Conservation (phyloP, 768 basidiomycete species). For the Calocybe cyanea region DNA sequence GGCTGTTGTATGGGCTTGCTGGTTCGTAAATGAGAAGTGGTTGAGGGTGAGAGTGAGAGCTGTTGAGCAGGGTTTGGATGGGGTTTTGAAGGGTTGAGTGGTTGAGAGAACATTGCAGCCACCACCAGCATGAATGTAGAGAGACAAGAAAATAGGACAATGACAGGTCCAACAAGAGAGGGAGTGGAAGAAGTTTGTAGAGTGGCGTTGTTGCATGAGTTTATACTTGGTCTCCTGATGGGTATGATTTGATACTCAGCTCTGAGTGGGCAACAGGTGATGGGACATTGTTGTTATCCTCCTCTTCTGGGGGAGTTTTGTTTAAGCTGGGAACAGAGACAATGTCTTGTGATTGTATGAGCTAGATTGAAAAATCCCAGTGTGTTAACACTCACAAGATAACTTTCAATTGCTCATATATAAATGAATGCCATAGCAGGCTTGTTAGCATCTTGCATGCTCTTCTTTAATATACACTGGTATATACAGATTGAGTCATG, state of each 20-base stretch:
- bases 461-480: too few relatives aligned
- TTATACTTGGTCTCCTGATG: constrained; percentile 80
- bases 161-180: constrained; percentile 59
- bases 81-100: constrained; percentile 67
- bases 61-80: constrained; percentile 65
- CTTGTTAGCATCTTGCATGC: too few relatives aligned
- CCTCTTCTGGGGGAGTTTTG: too few relatives aligned
- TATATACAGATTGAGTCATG: too few relatives aligned
- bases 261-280: constrained; percentile 30
- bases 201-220: constrained; percentile 86
- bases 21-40: constrained; percentile 70
- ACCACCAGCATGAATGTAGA: too few relatives aligned
- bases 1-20: constrained; percentile 97
- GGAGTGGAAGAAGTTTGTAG: constrained; percentile 82
- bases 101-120: constrained; percentile 82
- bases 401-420: too few relatives aligned
- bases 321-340: constrained; percentile 89
- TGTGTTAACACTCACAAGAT: constrained; percentile 84
- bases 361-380: constrained; percentile 83
- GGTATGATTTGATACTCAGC: constrained; percentile 83
- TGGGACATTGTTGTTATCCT: too few relatives aligned
- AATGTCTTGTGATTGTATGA: constrained; percentile 85
- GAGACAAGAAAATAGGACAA: constrained; percentile 2
- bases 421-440: too few relatives aligned
- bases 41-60: constrained; percentile 36